phyloP scores from a whole-genome alignment of 495 filamentous ascomycete genomes.

The Aspergillus sparsus region DNA sequence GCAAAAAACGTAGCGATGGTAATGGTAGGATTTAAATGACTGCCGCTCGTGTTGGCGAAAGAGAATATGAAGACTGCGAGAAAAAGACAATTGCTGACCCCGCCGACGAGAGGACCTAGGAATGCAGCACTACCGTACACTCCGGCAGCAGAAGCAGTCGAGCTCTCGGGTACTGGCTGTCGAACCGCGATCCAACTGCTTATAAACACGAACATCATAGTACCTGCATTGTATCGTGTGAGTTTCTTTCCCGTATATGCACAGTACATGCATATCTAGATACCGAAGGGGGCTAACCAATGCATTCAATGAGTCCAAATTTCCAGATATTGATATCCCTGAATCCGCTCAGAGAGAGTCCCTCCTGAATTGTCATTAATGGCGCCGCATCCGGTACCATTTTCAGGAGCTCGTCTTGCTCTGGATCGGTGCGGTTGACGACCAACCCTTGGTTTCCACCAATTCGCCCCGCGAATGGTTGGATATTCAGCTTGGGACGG shows the following conservation, averaged over 20 bases:
- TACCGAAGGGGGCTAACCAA: slow-evolving; percentile 25
- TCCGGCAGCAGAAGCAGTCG: slow-evolving; percentile 12
- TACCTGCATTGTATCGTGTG: slow-evolving; percentile 17
- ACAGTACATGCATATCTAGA: background rate
- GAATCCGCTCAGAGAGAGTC: slow-evolving; percentile 41
- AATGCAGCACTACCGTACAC: slow-evolving; percentile 33
- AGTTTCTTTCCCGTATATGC: background rate
- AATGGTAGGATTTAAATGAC: slow-evolving; percentile 55
- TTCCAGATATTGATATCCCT: slow-evolving; percentile 47
- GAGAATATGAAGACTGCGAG: slow-evolving; percentile 54
- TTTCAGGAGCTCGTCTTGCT: slow-evolving; percentile 36
- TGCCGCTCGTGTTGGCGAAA: slow-evolving; percentile 51
- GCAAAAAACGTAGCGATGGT: slow-evolving; percentile 53
- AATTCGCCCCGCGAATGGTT: slow-evolving; percentile 51
- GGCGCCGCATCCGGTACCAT: slow-evolving; percentile 49
- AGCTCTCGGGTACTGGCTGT: background rate
- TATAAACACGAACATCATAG: slow-evolving; percentile 33
- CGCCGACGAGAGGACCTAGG: slow-evolving; percentile 36
- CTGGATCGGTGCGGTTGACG: slow-evolving; percentile 39
- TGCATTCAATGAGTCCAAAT: slow-evolving; percentile 42
- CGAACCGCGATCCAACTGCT: slow-evolving; percentile 30
- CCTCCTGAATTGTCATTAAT: slow-evolving; percentile 40
- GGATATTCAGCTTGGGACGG: slow-evolving; percentile 16
- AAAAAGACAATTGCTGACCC: slow-evolving; percentile 48
- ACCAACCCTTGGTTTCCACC: slow-evolving; percentile 52